A percentile compares a stretch with the other conserved stretches of the same genome.
Conservation (phyloP, 345 rosid genomes). For the Populus simonii region DNA sequence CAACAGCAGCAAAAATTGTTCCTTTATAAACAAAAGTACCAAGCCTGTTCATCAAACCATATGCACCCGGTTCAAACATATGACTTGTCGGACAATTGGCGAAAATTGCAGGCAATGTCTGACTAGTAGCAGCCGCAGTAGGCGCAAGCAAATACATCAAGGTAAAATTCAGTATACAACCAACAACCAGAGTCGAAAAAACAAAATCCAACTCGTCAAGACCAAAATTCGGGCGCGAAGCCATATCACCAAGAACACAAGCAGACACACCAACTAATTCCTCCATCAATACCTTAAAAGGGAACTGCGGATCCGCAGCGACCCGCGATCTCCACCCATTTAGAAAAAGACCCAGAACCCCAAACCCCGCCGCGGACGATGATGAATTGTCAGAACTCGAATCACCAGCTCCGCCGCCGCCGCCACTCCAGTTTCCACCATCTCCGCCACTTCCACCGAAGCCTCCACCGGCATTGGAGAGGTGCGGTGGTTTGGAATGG, state of each 20-base stretch:
- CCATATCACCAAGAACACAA: conserved; percentile 91
- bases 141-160: conserved; percentile 96
- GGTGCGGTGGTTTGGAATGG: conserved; percentile 1
- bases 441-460: conserved; percentile 2
- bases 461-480: conserved; percentile 7
- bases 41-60: conserved; percentile 41
- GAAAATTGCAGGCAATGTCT: conserved; percentile 64
- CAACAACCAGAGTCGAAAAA: conserved; percentile 84
- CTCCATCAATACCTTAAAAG: conserved; percentile 95
- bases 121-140: conserved; percentile 41
- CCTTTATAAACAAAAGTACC: conserved; percentile 90
- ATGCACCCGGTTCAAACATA: conserved; percentile 86
- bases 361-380: conserved; percentile 35
- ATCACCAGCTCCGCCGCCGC: neutral
- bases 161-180: conserved; percentile 77
- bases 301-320: conserved; percentile 91
- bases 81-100: conserved; percentile 78
- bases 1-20: conserved; percentile 74
- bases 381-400: conserved; percentile 18
- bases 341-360: conserved; percentile 59
- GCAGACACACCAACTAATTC: conserved; percentile 89
- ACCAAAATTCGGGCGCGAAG: conserved; percentile 94
- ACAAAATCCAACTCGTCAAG: conserved; percentile 92
- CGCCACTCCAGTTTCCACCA: neutral
- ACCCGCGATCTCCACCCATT: conserved; percentile 92